Base-by-base conservation (phyloP, 202 grass and related monocot genomes). In the Schoenoplectus triqueter region DNA sequence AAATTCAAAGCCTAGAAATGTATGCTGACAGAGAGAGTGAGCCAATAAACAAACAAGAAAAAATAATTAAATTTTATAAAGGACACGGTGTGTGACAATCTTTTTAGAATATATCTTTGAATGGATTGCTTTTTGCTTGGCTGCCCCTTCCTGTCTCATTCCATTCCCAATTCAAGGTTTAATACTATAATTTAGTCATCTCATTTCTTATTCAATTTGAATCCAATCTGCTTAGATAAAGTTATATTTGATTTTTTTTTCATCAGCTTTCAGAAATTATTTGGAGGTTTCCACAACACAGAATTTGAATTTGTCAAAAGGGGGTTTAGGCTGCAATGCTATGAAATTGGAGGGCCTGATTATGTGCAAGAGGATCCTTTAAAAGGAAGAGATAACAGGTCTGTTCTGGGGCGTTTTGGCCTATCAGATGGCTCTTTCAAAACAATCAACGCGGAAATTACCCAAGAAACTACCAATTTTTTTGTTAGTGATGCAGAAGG, bases 401-500 rank as follows among this genome's bases (percentile, higher is more conserved):
- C 95, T 81, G 11, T 86, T 85, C 89, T 86, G 17, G 82, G 80
- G 62, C 83, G 82, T 61, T 46, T 90, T 10, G 78, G 83, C 79
- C 85, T 64, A 42, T 87, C 88, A 42, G 64, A 46, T 39, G 55
- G 75, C 50, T 87, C 92, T 18, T 93, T 98, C 64, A 31, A 66
- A 78, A 93, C 95, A 54, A 78, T 98, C 46, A 94, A 85, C 80
- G 92, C 92, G 60, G 66, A 98, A 88, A 92, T 95, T 86, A 98
- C 95, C 50, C 91, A 98, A 78, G 95, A 94, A 87, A 98, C 89
- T 7, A 59, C 73, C 0, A 91, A 87, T 77, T 98, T 98, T 77
- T 98, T 98, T 80, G 91, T 93, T 45, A 98, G 93, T 8, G 95
- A 98, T 84, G 85, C 91, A 5, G 95, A 93, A 79, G 87, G 91